Evolutionary conservation across 2,329 filamentous ascomycete species (phyloP).

Genomic region (Blastomyces gilchristii): DNA sequence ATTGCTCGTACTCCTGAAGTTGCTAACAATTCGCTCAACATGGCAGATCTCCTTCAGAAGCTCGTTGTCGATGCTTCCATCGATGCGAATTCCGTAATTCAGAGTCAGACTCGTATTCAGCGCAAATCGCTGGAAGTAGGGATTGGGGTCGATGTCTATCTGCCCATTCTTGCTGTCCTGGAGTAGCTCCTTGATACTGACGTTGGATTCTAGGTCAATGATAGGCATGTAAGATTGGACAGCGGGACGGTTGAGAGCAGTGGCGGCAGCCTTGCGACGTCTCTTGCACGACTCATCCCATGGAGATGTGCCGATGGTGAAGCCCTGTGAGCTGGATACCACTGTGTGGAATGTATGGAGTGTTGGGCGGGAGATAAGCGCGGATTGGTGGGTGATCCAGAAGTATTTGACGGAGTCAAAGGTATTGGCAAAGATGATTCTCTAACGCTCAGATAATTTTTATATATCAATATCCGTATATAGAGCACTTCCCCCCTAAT

Average conservation of each 20-base stretch:
- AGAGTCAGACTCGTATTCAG: constrained; percentile 68
- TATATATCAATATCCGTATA: background rate
- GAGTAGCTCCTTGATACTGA: constrained; percentile 62
- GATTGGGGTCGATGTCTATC: constrained; percentile 57
- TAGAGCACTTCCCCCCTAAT: too few relatives aligned
- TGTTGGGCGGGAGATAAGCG: constrained; percentile 65
- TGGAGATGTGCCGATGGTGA: constrained; percentile 73
- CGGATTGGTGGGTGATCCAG: constrained; percentile 69
- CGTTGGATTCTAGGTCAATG: constrained; percentile 63
- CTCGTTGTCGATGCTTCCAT: constrained; percentile 56
- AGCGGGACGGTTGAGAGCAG: constrained; percentile 64
- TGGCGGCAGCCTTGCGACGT: constrained; percentile 66
- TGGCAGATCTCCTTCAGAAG: constrained; percentile 63
- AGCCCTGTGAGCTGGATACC: constrained; percentile 64
- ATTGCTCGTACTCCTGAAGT: constrained; percentile 67
- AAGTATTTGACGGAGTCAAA: constrained; percentile 62
- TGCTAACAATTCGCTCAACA: constrained; percentile 65
- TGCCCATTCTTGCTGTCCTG: constrained; percentile 53
- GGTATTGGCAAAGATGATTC: constrained; percentile 67
- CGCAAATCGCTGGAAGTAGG: constrained; percentile 65
- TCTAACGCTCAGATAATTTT: constrained; percentile 28
- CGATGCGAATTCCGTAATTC: constrained; percentile 69
- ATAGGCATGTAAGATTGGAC: constrained; percentile 74
- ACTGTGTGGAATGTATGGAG: constrained; percentile 75
- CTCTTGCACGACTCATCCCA: constrained; percentile 75